phyloP scores from a whole-genome alignment of 2,329 filamentous ascomycete genomes.

The Claviceps purpurea region DNA sequence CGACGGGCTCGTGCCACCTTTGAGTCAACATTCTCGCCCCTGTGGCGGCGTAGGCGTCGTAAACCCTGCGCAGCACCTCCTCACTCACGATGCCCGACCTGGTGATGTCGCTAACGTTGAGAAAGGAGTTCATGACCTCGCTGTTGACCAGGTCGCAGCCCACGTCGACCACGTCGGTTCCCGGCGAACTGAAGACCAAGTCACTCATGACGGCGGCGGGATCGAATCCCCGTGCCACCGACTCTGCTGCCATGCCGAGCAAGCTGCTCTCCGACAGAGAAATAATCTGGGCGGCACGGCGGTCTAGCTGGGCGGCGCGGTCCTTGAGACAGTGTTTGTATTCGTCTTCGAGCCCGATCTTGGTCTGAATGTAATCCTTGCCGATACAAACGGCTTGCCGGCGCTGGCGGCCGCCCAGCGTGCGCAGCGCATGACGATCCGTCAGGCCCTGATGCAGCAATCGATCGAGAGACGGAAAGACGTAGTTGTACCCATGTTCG shows the following conservation, averaged over 20 bases:
- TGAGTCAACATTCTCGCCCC: constrained; percentile 17
- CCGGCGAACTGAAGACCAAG: constrained; percentile 11
- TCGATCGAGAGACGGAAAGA: constrained; percentile 9
- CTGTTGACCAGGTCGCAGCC: constrained; percentile 11
- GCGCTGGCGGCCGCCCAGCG: constrained; percentile 8
- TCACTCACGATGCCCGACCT: constrained; percentile 10
- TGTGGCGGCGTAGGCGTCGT: constrained; percentile 10
- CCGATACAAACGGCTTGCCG: constrained; percentile 8
- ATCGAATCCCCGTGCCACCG: constrained; percentile 10
- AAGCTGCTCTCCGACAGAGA: constrained; percentile 11
- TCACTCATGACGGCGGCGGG: constrained; percentile 10
- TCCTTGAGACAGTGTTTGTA: background rate
- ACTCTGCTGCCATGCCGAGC: constrained; percentile 10
- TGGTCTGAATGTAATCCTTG: constrained; percentile 9
- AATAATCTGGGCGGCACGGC: constrained; percentile 8
- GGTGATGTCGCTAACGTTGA: constrained; percentile 10
- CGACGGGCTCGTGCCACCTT: constrained; percentile 19
- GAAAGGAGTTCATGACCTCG: constrained; percentile 12
- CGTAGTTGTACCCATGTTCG: constrained; percentile 12
- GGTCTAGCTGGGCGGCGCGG: constrained; percentile 5
- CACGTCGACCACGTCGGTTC: constrained; percentile 11
- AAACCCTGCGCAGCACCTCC: constrained; percentile 8
- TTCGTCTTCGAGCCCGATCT: constrained; percentile 8
- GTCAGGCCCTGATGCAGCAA: constrained; percentile 7
- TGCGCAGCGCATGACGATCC: constrained; percentile 8